These are phyloP conservation scores for Cyclocybe aegerita DNA, from an alignment of 768 basidiomycete species.

Conservation along the genomic window DNA sequence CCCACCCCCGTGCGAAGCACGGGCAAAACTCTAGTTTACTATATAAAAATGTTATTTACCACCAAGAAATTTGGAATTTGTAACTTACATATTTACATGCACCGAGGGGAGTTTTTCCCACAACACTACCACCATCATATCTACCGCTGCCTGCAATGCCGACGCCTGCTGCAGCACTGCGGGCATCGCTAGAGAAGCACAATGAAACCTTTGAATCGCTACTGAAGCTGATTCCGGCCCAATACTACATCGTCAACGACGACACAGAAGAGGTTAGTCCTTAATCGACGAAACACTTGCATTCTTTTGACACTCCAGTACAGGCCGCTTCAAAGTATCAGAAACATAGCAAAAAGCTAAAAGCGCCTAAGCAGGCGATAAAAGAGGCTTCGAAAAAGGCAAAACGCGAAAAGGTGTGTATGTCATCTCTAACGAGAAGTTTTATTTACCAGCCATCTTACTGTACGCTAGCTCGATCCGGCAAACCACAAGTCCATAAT, in stretches of 20 bases:
- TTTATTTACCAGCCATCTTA: constrained; percentile 4
- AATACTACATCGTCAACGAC: constrained; percentile 79
- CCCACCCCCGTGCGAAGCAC: no score
- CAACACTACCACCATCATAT: no score
- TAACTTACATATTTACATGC: no score
- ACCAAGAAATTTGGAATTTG: no score
- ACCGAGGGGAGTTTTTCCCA: no score
- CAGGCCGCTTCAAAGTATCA: constrained; percentile 70
- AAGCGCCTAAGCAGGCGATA: constrained; percentile 79
- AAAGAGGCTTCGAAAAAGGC: constrained; percentile 91
- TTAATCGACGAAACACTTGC: not conserved
- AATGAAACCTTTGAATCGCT: constrained; percentile 85
- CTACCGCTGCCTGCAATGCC: constrained; percentile 33
- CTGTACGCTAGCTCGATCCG: constrained; percentile 75
- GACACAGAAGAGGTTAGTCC: constrained; percentile 60
- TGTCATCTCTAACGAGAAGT: not conserved
- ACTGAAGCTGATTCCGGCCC: constrained; percentile 83
- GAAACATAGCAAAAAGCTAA: constrained; percentile 86
- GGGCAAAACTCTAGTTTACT: no score
- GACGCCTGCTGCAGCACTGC: constrained; percentile 47
- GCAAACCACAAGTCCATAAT: constrained; percentile 76
- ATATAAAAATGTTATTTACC: no score
- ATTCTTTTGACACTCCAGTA: not conserved
- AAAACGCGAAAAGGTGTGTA: constrained; percentile 75
- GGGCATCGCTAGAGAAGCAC: constrained; percentile 73